Percentiles rank a stretch among this genome's conserved stretches.
These are phyloP conservation scores for Penicillium sp. DNA, from an alignment of 2,329 filamentous ascomycete genomes.

Conservation along the genomic window DNA sequence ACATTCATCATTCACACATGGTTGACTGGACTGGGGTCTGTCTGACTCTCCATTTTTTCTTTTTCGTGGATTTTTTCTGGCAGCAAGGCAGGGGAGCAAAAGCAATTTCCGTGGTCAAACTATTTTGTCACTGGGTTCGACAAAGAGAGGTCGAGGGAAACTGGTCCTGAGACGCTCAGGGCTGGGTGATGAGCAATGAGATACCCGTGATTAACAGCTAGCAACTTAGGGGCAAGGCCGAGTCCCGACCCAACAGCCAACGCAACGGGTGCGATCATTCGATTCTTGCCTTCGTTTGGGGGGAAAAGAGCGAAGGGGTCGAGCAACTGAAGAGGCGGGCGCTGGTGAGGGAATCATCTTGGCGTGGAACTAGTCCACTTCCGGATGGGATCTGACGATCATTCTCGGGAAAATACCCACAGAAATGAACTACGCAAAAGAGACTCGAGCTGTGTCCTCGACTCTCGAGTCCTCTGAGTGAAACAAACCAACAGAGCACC, in stretches of 20 bases:
- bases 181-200: neutral
- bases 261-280: conserved; percentile 14
- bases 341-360: neutral
- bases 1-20: conserved; percentile 18
- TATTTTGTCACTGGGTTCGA: neutral
- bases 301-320: neutral
- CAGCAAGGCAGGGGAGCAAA: neutral
- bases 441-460: conserved; percentile 1
- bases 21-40: conserved; percentile 10
- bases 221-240: neutral
- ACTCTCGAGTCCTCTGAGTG: neutral
- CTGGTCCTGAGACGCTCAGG: neutral
- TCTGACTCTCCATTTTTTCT: conserved; percentile 6
- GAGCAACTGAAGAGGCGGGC: conserved; percentile 1
- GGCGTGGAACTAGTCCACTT: neutral
- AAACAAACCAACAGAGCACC: conserved; percentile 3
- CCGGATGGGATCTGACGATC: conserved; percentile 5
- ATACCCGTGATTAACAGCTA: conserved; percentile 11
- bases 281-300: conserved; percentile 14
- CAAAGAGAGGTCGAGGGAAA: neutral
- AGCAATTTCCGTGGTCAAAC: neutral
- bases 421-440: conserved; percentile 13
- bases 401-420: conserved; percentile 4
- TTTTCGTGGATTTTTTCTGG: neutral
- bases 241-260: conserved; percentile 8